Conservation (phyloP, 2,329 filamentous ascomycete species). For the Calonectria pauciramosa region DNA sequence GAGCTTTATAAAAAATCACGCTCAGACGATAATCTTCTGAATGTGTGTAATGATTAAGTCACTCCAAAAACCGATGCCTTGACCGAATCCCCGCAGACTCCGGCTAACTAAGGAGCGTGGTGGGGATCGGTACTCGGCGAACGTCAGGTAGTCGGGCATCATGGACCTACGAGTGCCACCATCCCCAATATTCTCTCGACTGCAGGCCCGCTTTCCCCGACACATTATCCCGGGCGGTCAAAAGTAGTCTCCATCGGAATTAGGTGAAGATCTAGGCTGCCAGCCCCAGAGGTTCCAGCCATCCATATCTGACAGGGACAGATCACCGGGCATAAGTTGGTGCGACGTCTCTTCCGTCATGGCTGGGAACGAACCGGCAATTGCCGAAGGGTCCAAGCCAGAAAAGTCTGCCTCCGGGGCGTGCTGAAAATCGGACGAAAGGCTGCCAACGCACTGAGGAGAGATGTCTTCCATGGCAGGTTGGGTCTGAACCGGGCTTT, state of each 20-base stretch:
- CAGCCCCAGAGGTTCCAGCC: neutral
- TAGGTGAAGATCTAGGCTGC: neutral
- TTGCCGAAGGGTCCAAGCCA: neutral
- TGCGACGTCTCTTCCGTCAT: neutral
- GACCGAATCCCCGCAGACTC: neutral
- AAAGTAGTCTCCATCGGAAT: slow-evolving; percentile 5
- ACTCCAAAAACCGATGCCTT: neutral
- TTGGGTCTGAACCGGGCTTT: neutral
- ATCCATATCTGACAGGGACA: neutral
- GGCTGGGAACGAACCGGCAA: neutral
- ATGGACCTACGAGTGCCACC: neutral
- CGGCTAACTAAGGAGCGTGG: neutral
- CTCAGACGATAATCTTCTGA: neutral
- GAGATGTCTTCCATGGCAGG: neutral
- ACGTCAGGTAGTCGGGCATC: slow-evolving; percentile 2
- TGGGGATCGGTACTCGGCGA: slow-evolving; percentile 9
- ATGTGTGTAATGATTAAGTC: neutral
- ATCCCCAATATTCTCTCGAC: neutral
- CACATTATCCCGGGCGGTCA: neutral
- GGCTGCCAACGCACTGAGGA: neutral
- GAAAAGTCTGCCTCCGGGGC: neutral
- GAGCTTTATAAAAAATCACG: neutral
- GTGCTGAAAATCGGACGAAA: neutral
- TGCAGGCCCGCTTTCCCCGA: neutral
- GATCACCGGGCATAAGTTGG: neutral